These are phyloP conservation scores for Syzygium malaccense DNA, from an alignment of 441 rosid species.

Conservation along the genomic window DNA sequence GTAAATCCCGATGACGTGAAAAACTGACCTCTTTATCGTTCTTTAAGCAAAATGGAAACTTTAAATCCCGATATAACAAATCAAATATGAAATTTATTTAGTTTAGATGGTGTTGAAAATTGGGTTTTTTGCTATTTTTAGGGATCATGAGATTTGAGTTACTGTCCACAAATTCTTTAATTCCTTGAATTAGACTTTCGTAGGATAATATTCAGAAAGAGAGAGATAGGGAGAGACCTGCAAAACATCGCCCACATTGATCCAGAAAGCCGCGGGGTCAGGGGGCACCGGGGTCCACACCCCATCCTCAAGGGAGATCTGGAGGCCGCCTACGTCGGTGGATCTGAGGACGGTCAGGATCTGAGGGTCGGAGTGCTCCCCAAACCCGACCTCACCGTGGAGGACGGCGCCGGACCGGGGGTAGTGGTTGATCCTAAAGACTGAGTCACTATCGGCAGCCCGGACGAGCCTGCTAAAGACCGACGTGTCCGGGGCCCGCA, in stretches of 20 bases:
- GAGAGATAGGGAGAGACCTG: slow-evolving; percentile 41
- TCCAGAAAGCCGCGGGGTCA: slow-evolving; percentile 67
- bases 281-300: slow-evolving; percentile 76
- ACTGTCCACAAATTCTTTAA: not conserved
- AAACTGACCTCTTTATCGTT: not conserved
- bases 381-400: slow-evolving; percentile 46
- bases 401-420: slow-evolving; percentile 18
- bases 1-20: not conserved
- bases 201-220: not conserved
- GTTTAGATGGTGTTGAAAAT: not conserved
- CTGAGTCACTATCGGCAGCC: slow-evolving; percentile 53
- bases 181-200: not conserved
- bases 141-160: not conserved
- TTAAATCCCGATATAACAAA: not conserved
- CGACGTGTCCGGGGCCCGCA: slow-evolving; percentile 37
- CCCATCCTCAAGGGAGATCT: slow-evolving; percentile 41
- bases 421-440: slow-evolving; percentile 80
- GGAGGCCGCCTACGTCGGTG: slow-evolving; percentile 76
- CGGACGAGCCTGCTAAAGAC: slow-evolving; percentile 58
- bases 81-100: not conserved
- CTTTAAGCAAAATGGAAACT: not conserved
- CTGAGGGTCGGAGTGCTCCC: slow-evolving; percentile 98
- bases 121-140: not conserved
- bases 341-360: slow-evolving; percentile 74
- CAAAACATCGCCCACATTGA: slow-evolving; percentile 85